These are phyloP conservation scores for Aquilaria yunnanensis DNA, from an alignment of 345 rosid species.

Conservation along the genomic window DNA sequence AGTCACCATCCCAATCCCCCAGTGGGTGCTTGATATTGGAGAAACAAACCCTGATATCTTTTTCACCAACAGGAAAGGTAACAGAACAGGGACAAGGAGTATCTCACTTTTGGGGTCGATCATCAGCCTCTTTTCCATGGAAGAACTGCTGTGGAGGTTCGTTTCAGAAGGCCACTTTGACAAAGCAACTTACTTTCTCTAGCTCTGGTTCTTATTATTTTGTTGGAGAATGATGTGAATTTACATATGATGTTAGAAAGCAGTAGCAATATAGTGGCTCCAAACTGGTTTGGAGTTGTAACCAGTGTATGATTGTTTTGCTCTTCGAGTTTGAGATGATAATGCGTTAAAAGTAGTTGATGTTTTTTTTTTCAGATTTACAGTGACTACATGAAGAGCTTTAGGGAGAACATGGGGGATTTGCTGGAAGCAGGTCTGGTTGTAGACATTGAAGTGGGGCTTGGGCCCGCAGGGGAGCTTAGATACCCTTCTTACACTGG, in stretches of 20 bases:
- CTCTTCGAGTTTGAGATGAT: not conserved
- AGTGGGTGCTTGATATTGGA: constrained; percentile 61
- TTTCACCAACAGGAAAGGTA: constrained; percentile 52
- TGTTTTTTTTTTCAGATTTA: constrained; percentile 41
- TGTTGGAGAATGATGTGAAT: too few species aligned
- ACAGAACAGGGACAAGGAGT: constrained; percentile 64
- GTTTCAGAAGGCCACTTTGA: not conserved
- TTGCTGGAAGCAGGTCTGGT: constrained; percentile 50
- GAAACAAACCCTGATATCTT: constrained; percentile 55
- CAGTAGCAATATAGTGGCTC: too few species aligned
- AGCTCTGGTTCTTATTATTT: not conserved
- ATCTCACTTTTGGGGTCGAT: constrained; percentile 63
- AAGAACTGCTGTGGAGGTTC: constrained; percentile 64
- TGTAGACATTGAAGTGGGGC: constrained; percentile 79
- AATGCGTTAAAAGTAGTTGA: not conserved
- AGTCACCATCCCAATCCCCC: constrained; percentile 66
- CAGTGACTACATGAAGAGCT: constrained; percentile 77
- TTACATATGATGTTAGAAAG: too few species aligned
- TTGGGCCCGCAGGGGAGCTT: constrained; percentile 91
- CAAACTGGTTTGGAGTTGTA: too few species aligned
- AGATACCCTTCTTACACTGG: constrained; percentile 77
- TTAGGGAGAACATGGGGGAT: constrained; percentile 62
- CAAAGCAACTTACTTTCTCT: not conserved
- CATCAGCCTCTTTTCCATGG: constrained; percentile 49
- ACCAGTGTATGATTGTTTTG: not conserved